Evolutionary conservation across 805 yeast species (phyloP).

Genomic region (Spathaspora arborariae): DNA sequence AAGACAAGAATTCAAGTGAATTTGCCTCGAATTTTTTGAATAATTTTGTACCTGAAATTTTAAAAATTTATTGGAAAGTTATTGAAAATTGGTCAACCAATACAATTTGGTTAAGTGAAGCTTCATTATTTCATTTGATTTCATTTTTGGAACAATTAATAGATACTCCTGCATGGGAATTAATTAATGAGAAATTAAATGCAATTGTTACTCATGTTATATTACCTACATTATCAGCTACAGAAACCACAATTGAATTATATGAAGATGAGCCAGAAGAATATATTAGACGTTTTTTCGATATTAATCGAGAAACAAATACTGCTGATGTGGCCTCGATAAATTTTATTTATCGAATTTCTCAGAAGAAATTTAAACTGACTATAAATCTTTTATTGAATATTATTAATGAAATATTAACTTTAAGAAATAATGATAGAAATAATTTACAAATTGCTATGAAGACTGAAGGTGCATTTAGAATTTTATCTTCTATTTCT

Average conservation of each 20-base stretch:
- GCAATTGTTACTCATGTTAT: constrained; percentile 38
- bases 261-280: constrained; percentile 46
- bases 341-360: constrained; percentile 40
- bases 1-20: constrained; percentile 19
- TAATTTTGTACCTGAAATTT: constrained; percentile 40
- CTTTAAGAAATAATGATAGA: constrained; percentile 26
- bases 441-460: constrained; percentile 25
- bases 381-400: constrained; percentile 25
- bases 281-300: constrained; percentile 41
- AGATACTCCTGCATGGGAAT: constrained; percentile 35
- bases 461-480: constrained; percentile 40
- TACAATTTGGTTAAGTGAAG: constrained; percentile 38
- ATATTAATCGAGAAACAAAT: constrained; percentile 44
- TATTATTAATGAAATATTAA: constrained; percentile 33
- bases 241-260: constrained; percentile 35
- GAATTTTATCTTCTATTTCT: constrained; percentile 38
- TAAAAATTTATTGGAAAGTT: constrained; percentile 40
- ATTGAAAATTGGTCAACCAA: constrained; percentile 39
- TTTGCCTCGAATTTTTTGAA: constrained; percentile 31
- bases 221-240: constrained; percentile 39
- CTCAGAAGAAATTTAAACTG: constrained; percentile 38
- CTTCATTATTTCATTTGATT: constrained; percentile 39
- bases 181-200: constrained; percentile 36
- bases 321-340: constrained; percentile 50
- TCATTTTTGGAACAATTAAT: constrained; percentile 40